Evolutionary conservation across 768 basidiomycete genomes (phyloP).

Genomic region (Lactifluus subvellereus): DNA sequence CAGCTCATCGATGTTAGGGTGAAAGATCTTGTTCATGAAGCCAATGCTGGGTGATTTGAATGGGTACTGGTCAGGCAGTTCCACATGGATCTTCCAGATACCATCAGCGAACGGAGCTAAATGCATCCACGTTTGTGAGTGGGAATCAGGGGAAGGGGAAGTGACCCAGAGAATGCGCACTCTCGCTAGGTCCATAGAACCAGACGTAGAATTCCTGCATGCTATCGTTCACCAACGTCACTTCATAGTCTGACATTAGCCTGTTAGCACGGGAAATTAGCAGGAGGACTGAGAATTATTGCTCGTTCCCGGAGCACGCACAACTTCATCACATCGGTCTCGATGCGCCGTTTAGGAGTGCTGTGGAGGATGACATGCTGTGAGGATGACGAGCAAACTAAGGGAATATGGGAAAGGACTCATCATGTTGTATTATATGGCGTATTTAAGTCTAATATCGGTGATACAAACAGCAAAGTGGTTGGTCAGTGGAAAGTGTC

Average conservation of each 20-base stretch:
- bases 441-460: slow-evolving; percentile 11
- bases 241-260: slow-evolving; percentile 98
- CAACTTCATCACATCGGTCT: slow-evolving; percentile 99
- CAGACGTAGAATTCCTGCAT: slow-evolving; percentile 99
- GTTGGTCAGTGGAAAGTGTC: slow-evolving; percentile 1
- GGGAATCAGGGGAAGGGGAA: neutral
- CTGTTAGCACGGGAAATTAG: slow-evolving; percentile 38
- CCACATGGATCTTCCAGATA: slow-evolving; percentile 99
- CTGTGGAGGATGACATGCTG: slow-evolving; percentile 43
- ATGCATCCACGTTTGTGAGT: neutral
- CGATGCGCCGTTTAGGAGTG: slow-evolving; percentile 89
- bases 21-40: slow-evolving; percentile 99
- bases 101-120: slow-evolving; percentile 95
- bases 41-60: slow-evolving; percentile 99
- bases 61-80: slow-evolving; percentile 96
- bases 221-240: slow-evolving; percentile 93
- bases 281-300: neutral
- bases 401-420: slow-evolving; percentile 31
- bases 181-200: slow-evolving; percentile 91
- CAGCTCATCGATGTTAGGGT: slow-evolving; percentile 99
- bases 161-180: slow-evolving; percentile 45
- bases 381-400: slow-evolving; percentile 27
- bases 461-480: neutral
- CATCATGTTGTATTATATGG: slow-evolving; percentile 47
- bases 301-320: slow-evolving; percentile 35